Base-by-base conservation (phyloP, 176 grass and related monocot genomes). In the Musa itinerans region DNA sequence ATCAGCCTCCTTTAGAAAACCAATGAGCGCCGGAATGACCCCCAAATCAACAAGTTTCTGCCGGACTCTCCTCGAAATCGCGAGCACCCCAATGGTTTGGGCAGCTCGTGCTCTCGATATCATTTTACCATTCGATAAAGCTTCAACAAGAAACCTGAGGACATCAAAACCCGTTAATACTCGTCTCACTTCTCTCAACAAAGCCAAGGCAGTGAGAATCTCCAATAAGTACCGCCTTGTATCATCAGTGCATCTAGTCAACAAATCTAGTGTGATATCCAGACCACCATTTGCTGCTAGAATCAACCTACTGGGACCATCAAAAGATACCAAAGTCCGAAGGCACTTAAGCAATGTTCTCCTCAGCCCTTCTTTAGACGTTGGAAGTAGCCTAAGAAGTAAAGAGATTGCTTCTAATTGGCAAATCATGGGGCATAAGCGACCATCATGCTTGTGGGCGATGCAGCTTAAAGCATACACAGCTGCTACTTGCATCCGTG, bases 41-140 rank as follows among this genome's bases (percentile, higher is more conserved):
- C 76, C 76, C 63, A 56, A n/a, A 2, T 78, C 65, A 8, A 78
- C 76, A 56, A 78, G 76, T 13, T 53, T 78, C 54, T 69, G 76
- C 76, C 51, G 19, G 25, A 68, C 25, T 69, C 76, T 78, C 52
- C 76, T 56, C 10, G 76, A 52, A 69, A 78, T 68, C 9, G 64
- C 76, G 13, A 78, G 64, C 64, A 69, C 25, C 22, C 76, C 76
- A 22, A 68, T 34, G 51, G 63, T 65, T 43, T 78, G 76, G 50
- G 76, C 65, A n/a, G 76, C 76, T 20, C 25, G 64, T 7, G 65
- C 48, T 48, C 65, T 69, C 9, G 76, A 69, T 54, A 49, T 56
- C 63, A 69, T 43, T 56, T 68, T 78, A 48, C 76, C 64, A 57
- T 21, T 29, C 49, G 65, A 78, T 26, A 78, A 26, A 69, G 76